These are phyloP conservation scores for Fomitopsis betulina DNA, from an alignment of 1,284 basidiomycete species.

Conservation along the genomic window DNA sequence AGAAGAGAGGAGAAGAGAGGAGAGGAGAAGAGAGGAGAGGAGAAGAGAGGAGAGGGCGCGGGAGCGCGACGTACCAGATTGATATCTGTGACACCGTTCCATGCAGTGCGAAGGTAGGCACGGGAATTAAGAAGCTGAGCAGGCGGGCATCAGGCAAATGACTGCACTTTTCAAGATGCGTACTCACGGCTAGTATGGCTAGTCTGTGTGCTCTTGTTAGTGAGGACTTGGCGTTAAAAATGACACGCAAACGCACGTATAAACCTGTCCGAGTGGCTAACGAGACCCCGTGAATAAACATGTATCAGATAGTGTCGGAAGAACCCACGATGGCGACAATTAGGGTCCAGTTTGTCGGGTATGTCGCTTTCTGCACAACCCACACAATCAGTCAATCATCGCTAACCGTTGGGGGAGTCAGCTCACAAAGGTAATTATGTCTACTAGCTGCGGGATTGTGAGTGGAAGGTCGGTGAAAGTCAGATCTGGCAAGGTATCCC, in stretches of 20 bases:
- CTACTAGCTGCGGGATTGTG: not conserved
- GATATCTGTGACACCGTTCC: not conserved
- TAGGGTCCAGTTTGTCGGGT: not conserved
- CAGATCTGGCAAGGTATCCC: no score
- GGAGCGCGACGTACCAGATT: not conserved
- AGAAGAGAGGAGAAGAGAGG: no score
- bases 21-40: no score
- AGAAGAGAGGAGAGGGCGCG: no score
- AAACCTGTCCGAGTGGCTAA: not conserved
- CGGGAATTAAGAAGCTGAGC: not conserved
- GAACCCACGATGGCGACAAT: not conserved
- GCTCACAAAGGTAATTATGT: not conserved
- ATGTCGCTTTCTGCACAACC: not conserved
- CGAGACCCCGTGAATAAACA: not conserved
- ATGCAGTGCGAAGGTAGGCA: not conserved
- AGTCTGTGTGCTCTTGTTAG: not conserved
- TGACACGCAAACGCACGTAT: not conserved
- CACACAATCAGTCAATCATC: no score
- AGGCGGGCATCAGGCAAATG: not conserved
- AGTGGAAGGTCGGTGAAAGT: no score
- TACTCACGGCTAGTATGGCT: not conserved
- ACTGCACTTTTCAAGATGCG: no score
- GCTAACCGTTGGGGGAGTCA: no score
- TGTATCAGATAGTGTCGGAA: not conserved
- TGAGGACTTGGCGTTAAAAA: no score